Percentiles rank a stretch among this genome's conserved stretches.
These are phyloP conservation scores for Microcos paniculata DNA, from an alignment of 345 rosid genomes.

Conservation along the genomic window DNA sequence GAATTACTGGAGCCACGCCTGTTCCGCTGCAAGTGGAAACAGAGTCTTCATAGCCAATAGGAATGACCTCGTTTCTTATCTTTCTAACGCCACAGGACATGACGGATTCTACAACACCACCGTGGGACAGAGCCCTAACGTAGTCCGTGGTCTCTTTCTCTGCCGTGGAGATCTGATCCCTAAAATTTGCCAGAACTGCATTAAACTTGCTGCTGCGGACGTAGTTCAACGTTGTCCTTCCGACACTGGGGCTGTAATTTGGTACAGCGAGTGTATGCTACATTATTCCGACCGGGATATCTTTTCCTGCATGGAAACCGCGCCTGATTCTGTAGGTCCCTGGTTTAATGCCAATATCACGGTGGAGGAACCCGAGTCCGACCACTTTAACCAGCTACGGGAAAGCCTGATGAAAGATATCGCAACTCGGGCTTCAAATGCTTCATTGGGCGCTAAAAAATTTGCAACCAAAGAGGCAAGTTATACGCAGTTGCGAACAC, in stretches of 20 bases:
- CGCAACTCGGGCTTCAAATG: neutral
- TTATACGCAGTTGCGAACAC: no score
- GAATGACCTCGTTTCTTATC: constrained; percentile 12
- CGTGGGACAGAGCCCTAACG: constrained; percentile 6
- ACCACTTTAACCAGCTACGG: constrained; percentile 13
- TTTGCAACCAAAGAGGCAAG: no score
- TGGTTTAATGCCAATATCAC: neutral
- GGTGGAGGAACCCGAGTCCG: no score
- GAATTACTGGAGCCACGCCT: neutral
- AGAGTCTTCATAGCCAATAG: constrained; percentile 12
- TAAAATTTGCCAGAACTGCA: constrained; percentile 17
- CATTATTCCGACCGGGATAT: constrained; percentile 10
- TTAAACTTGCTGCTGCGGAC: constrained; percentile 1
- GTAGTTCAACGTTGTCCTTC: constrained; percentile 12
- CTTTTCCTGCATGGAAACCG: neutral
- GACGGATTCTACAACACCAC: constrained; percentile 21
- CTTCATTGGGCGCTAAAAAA: neutral
- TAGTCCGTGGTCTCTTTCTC: constrained; percentile 23
- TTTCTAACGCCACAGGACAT: constrained; percentile 15
- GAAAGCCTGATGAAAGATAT: constrained; percentile 7
- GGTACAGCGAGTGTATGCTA: no score
- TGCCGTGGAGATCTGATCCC: constrained; percentile 30
- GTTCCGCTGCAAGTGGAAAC: neutral
- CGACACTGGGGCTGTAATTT: constrained; percentile 5
- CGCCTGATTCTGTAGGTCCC: neutral